Evolutionary conservation across 768 basidiomycete species (phyloP).

Genomic region (Dioszegia crocea): DNA sequence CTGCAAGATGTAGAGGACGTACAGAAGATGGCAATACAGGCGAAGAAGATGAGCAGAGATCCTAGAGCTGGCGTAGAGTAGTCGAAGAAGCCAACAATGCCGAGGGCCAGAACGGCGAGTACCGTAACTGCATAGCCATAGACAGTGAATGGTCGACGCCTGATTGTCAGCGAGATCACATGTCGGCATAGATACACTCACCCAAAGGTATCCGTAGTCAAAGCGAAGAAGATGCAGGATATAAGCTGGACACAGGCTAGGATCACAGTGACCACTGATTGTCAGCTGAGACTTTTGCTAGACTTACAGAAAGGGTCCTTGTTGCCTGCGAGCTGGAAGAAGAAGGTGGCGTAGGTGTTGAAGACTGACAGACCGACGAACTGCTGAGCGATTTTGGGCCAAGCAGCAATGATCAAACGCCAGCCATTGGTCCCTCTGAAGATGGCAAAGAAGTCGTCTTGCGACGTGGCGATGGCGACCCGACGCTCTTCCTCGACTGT

Average conservation of each 20-base stretch:
- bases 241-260: slow-evolving; percentile 14
- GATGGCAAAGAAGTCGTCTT: neutral
- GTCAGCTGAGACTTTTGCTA: neutral
- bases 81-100: slow-evolving; percentile 32
- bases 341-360: slow-evolving; percentile 11
- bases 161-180: neutral
- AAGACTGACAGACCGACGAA: slow-evolving; percentile 10
- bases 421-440: slow-evolving; percentile 11
- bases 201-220: slow-evolving; percentile 7
- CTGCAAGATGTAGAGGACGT: neutral
- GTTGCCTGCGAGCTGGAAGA: slow-evolving; percentile 21
- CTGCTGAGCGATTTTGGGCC: slow-evolving; percentile 17
- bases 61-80: slow-evolving; percentile 16
- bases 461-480: neutral
- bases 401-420: slow-evolving; percentile 13
- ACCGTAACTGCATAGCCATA: slow-evolving; percentile 13
- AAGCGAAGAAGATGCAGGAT: neutral
- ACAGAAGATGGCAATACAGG: neutral
- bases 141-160: slow-evolving; percentile 13
- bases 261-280: slow-evolving; percentile 8
- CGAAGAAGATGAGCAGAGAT: slow-evolving; percentile 14
- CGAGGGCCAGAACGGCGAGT: slow-evolving; percentile 15
- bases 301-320: slow-evolving; percentile 6
- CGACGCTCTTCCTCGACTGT: slow-evolving; percentile 12
- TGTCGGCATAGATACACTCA: neutral